Evolutionary conservation across 1,284 basidiomycete genomes (phyloP).

Genomic region (Rugosomyces carneus): DNA sequence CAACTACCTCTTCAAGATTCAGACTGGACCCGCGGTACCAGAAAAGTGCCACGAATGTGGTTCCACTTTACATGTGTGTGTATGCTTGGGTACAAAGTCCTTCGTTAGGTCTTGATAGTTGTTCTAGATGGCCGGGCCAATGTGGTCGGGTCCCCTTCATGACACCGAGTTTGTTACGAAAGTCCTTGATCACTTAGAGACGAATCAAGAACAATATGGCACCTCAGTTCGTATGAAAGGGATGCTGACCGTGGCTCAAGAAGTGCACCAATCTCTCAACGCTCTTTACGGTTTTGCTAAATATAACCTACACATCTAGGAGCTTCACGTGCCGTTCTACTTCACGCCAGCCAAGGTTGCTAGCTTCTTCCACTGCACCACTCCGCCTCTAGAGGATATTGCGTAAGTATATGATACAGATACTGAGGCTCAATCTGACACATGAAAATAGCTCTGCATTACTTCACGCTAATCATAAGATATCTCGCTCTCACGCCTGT

Average conservation of each 20-base stretch:
- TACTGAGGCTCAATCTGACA: not conserved
- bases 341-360: conserved; percentile 85
- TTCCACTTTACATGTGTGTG: conserved; percentile 67
- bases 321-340: conserved; percentile 81
- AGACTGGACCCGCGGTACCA: conserved; percentile 63
- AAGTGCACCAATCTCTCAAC: conserved; percentile 44
- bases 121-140: conserved; percentile 79
- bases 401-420: conserved; percentile 47
- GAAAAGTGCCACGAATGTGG: conserved; percentile 81
- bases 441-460: conserved; percentile 66
- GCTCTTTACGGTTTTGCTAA: not conserved
- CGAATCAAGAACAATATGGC: conserved; percentile 59
- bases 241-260: conserved; percentile 87
- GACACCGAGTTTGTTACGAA: conserved; percentile 68
- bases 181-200: conserved; percentile 73
- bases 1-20: conserved; percentile 67
- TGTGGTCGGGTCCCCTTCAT: conserved; percentile 94
- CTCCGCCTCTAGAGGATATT: conserved; percentile 70
- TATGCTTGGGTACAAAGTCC: not conserved
- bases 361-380: conserved; percentile 77
- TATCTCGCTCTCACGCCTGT: conserved; percentile 88
- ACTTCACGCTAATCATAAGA: conserved; percentile 76
- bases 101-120: not conserved
- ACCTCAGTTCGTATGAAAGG: conserved; percentile 88
- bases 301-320: conserved; percentile 40